Conservation (phyloP, 352 stramenopile species). For the Globisporangium spiculum region DNA sequence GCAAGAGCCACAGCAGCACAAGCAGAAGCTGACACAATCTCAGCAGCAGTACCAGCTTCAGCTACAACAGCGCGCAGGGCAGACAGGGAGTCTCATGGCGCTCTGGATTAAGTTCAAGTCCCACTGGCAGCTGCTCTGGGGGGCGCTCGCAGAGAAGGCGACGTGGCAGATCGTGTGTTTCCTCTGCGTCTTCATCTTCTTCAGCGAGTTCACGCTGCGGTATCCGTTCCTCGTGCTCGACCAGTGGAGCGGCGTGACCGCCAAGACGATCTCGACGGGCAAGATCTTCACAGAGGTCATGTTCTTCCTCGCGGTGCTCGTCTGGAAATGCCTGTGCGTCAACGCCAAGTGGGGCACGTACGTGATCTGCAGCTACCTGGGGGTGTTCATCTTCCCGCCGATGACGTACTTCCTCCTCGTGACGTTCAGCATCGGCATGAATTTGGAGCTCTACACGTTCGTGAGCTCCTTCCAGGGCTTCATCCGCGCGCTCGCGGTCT, state of each 20-base stretch:
- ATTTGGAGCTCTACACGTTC: slow-evolving; percentile 31
- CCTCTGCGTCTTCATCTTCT: slow-evolving; percentile 45
- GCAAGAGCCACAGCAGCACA: slow-evolving; percentile 12
- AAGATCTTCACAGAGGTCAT: slow-evolving; percentile 34
- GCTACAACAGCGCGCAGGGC: neutral
- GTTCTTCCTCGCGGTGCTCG: slow-evolving; percentile 24
- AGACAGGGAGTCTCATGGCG: neutral
- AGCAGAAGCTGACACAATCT: neutral
- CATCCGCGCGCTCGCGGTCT: slow-evolving; percentile 27
- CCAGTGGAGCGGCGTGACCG: slow-evolving; percentile 40
- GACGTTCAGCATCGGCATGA: slow-evolving; percentile 24
- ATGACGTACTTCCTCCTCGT: slow-evolving; percentile 31
- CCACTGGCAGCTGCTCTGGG: slow-evolving; percentile 37
- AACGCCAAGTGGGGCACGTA: slow-evolving; percentile 38
- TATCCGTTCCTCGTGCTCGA: slow-evolving; percentile 39
- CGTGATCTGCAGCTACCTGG: slow-evolving; percentile 24
- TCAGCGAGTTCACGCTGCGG: slow-evolving; percentile 45
- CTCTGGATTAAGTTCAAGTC: slow-evolving; percentile 10
- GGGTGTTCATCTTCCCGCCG: slow-evolving; percentile 27
- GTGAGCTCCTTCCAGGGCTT: slow-evolving; percentile 39
- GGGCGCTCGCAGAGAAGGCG: slow-evolving; percentile 30
- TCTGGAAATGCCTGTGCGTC: slow-evolving; percentile 33
- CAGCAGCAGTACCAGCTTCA: slow-evolving; percentile 2
- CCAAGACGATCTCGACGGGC: slow-evolving; percentile 25
- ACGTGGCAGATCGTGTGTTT: slow-evolving; percentile 40